Evolutionary conservation across 257 asterid species (phyloP), one percentile per base, ranked within the genome.

Genomic region (Capsicum baccatum): DNA sequence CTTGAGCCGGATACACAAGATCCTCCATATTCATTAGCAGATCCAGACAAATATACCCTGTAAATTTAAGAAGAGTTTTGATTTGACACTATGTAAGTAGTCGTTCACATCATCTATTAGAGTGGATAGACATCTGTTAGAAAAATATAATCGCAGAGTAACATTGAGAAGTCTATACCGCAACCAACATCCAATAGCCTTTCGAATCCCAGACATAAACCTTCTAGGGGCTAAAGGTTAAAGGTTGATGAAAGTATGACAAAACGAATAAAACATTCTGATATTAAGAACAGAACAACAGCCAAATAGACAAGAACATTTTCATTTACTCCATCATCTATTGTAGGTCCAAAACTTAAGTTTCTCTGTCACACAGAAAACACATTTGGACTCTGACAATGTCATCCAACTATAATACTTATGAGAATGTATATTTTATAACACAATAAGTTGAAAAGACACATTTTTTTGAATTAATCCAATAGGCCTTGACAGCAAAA

Each of bases 41-140:
- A 86, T 55, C 89, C 54, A 5, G 91, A 90, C 52, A 92, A 85
- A 80, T 84, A 91, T 6, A 89, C 81, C 91, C 99, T 94, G 94
- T 59, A 84, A 91, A 74, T 83, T 76, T 37, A 3, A 21, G 50
- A 33, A 33, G 5, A 55, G 14, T 33, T 54, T 14, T 8, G 26
- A 78, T 54, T 54, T 78, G 21, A 16, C 82, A 78, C 81, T 7
- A 73, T 3, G 7, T 19, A 6, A 47, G 19, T 21, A 78, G 82
- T 78, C 33, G 26, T 8, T 78, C 47, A 5, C 26, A 55, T 21
- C 17, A 0, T 33, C 33, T 33, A 78, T 78, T 17, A 26, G 64
- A 54, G 47, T 0, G 33, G 17, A 21, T 12, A 21, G 14, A 26
- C 19, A 52, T 76, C 9, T 8, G 0, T 26, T 33, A 26, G 9